Conservation (phyloP, 257 asterid species). For the Mentha longifolia region DNA sequence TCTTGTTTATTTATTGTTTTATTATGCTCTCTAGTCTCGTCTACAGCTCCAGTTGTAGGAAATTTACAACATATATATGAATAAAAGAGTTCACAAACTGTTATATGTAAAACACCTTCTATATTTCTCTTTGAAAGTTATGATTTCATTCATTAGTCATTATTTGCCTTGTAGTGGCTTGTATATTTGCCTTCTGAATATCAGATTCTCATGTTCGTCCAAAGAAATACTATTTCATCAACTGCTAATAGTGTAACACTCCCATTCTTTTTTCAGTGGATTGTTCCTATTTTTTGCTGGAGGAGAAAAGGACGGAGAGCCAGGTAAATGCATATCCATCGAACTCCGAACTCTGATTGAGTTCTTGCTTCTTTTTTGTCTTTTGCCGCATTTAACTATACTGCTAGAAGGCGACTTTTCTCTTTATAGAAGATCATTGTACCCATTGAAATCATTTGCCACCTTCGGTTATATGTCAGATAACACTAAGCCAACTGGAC, state of each 20-base stretch:
- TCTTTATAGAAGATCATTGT: background rate
- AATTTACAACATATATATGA: background rate
- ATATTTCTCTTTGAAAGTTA: conserved; percentile 5
- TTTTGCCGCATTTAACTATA: background rate
- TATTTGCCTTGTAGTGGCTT: background rate
- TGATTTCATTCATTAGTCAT: background rate
- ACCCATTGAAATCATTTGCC: conserved; percentile 1
- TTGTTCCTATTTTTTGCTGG: conserved; percentile 69
- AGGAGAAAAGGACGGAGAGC: conserved; percentile 68
- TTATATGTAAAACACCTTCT: background rate
- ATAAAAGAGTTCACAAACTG: conserved; percentile 5
- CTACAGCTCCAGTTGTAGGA: conserved; percentile 4
- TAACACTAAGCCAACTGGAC: background rate
- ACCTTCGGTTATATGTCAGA: background rate
- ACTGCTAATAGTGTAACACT: conserved; percentile 40
- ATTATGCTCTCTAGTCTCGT: background rate
- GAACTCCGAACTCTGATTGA: background rate
- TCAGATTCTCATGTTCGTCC: conserved; percentile 9
- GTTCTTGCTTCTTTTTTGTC: background rate
- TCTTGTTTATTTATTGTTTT: background rate
- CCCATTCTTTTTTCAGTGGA: conserved; percentile 66
- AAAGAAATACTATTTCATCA: conserved; percentile 17
- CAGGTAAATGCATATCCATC: conserved; percentile 60
- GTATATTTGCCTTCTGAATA: conserved; percentile 17
- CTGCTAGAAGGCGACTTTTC: conserved; percentile 6